Evolutionary conservation across 805 yeast genomes (phyloP).

Genomic region (Metschnikowia continentalis): DNA sequence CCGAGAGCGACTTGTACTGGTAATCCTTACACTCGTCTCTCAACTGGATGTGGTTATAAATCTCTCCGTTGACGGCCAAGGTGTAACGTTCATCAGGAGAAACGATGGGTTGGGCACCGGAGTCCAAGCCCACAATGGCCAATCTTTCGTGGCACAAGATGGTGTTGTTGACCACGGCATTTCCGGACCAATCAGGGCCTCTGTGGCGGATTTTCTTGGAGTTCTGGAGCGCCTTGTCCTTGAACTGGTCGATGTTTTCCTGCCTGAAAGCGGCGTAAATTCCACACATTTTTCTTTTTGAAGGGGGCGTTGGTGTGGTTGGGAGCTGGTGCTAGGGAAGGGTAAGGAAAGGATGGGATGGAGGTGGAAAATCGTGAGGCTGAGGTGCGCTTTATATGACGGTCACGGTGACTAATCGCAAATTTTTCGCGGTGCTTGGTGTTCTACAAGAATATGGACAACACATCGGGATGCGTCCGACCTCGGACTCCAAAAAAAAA

Average conservation of each 20-base stretch:
- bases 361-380: background rate
- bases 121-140: conserved; percentile 94
- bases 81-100: conserved; percentile 69
- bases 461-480: background rate
- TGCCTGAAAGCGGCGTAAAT: conserved; percentile 90
- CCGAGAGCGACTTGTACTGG: conserved; percentile 78
- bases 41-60: conserved; percentile 90
- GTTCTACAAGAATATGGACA: background rate
- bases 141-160: conserved; percentile 92
- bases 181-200: conserved; percentile 99
- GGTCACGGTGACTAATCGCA: background rate
- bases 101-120: conserved; percentile 97
- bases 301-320: no score
- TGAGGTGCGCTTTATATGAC: background rate
- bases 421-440: conserved; percentile 1
- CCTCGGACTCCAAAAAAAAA: no score
- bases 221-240: conserved; percentile 82
- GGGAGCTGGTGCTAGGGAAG: no score
- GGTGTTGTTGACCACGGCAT: conserved; percentile 78
- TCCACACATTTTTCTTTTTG: conserved; percentile 73
- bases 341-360: background rate
- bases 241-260: conserved; percentile 74
- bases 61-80: conserved; percentile 94
- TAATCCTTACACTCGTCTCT: conserved; percentile 75
- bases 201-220: conserved; percentile 95